Base-by-base conservation (phyloP, 441 rosid genomes). In the Isatis lusitanica region DNA sequence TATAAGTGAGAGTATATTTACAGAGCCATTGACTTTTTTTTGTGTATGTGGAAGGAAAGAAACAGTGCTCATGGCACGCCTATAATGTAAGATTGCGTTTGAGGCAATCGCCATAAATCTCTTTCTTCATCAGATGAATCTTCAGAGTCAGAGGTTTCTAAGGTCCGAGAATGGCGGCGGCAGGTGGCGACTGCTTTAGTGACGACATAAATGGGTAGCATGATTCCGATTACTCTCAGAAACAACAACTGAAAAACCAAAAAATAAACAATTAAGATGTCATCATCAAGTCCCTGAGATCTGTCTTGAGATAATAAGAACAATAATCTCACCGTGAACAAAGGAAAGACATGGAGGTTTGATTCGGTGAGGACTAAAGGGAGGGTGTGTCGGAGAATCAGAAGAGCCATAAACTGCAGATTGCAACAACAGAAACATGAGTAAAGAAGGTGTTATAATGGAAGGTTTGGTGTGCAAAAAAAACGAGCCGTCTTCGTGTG, bases 361-460 rank as follows among this genome's bases (percentile, higher is more conserved):
- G 77, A 69, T 68, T 82, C 84, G 13, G 67, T 68, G 47, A 88
- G 86, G 40, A 94, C 38, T 77, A 85, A 59, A 1, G 97, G 97
- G 13, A 94, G 95, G 8, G 95, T 73, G 62, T 92, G 95, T 66
- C 98, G 74, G 42, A 90, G 74, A 77, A 92, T 75, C 78, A 94
- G 79, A 73, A 94, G 96, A 79, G 89, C 74, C 91, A 87, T 85
- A 70, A 94, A 88, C 98, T 94, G 91, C 88, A 80, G 43, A 70
- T 15, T 21, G 31, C 44, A 71, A 30, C 59, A 55, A 17, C 7
- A 63, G 15, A 74, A 57, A 71, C 60, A 60, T 63, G 80, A 79
- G 74, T 79, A 5, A 82, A 88, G 51, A 81, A 36, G 26, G 26
- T 33, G 42, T 33, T 33, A 8, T 33, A 15, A 16, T 15, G 26